phyloP scores from a whole-genome alignment of 2,329 filamentous ascomycete genomes.

The Exophiala spinifera region DNA sequence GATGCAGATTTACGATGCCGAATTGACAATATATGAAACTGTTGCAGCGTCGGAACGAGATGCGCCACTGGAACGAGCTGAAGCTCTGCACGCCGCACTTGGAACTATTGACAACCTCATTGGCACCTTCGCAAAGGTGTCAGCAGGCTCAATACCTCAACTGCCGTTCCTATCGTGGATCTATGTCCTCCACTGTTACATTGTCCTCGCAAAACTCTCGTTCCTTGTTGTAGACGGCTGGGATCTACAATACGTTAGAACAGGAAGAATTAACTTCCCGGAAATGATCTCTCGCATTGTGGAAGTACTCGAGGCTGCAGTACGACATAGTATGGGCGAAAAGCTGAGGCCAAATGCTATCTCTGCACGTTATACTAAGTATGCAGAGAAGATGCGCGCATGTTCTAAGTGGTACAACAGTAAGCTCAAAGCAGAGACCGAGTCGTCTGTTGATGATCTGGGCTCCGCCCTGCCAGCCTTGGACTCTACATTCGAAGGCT shows the following conservation, averaged over 20 bases:
- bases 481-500: constrained; percentile 1
- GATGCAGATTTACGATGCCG: constrained; percentile 16
- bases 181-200: constrained; percentile 48
- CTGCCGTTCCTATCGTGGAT: constrained; percentile 47
- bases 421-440: constrained; percentile 18
- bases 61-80: constrained; percentile 37
- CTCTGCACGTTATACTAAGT: constrained; percentile 10
- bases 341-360: background rate
- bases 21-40: constrained; percentile 31
- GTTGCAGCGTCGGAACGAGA: constrained; percentile 38
- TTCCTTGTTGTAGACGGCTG: constrained; percentile 31
- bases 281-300: constrained; percentile 18
- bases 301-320: constrained; percentile 24
- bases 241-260: constrained; percentile 31
- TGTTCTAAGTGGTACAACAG: constrained; percentile 22
- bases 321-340: background rate
- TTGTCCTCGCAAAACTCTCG: constrained; percentile 30
- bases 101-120: constrained; percentile 51
- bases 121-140: constrained; percentile 47
- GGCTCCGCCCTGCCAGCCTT: background rate
- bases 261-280: constrained; percentile 25
- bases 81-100: constrained; percentile 46
- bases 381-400: constrained; percentile 10
- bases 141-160: constrained; percentile 43
- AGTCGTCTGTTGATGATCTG: background rate